Base-by-base conservation (phyloP, 139 green algal genomes). In the Chlorella sp. region DNA sequence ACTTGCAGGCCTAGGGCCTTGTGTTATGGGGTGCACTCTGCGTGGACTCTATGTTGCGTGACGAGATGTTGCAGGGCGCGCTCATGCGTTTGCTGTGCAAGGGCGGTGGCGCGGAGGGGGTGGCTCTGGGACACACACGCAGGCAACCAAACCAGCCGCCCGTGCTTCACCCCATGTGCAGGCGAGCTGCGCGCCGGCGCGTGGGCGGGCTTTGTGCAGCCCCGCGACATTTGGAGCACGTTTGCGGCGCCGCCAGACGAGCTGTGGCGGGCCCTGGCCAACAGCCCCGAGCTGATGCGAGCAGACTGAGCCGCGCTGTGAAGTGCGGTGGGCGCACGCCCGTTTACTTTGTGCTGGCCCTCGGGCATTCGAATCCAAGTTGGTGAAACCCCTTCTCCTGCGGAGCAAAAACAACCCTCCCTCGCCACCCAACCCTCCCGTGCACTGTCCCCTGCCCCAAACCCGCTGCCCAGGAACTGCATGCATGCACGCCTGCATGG, bases 101-200 rank as follows among this genome's bases (percentile, higher is more conserved):
- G n/a, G n/a, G n/a, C n/a, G n/a, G n/a, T n/a, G n/a, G n/a, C n/a
- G n/a, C n/a, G n/a, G n/a, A n/a, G n/a, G n/a, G n/a, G n/a, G n/a
- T n/a, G n/a, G n/a, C 28, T 14, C 64, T 67, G 58, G 58, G 19
- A 34, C 58, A 17, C 22, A 17, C 17, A 30, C 16, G 30, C 28
- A 5, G 30, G 56, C 56, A 3, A 26, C 56, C 3, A 24, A 24
- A n/a, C 22, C 56, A 3, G 22, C 22, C 56, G 41, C 73, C 13
- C 9, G 16, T 54, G 69, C 69, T 51, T 38, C n/a, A 30, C 26
- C 16, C 2, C 40, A 44, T 34, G 30, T 38, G 78, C 78, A 84
- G 87, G 87, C 20, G 87, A 90, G 77, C 60, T 90, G 22, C 77
- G 78, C 9, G 69, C 78, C 0, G 77, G 84, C 0, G 26, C 68